Evolutionary conservation across 257 asterid species (phyloP), one percentile per base, ranked within the genome.

Genomic region (Solanum microdontum): DNA sequence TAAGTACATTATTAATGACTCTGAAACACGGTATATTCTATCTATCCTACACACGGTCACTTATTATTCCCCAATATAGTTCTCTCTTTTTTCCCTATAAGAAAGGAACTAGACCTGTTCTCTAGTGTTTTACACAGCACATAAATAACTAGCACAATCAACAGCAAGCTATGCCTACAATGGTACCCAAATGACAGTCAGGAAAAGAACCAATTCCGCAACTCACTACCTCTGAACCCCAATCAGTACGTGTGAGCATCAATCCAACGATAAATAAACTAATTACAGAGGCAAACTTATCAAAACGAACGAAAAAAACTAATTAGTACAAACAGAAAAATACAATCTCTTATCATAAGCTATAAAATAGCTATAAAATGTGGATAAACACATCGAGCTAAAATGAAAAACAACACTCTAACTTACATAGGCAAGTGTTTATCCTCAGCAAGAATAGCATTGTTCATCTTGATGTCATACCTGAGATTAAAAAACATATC

Each of bases 361-460:
- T 39, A 39, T 39, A 6, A 7, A 80, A 15, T 26, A 39, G 43
- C 12, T 39, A 39, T 39, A 6, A 7, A 80, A 15, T 26, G 68
- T 0, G 92, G 68, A 45, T 45, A 80, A 7, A 43, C 68, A 80
- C 26, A 48, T 45, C 36, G 17, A 26, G 33, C 39, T 45, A 80
- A 43, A 23, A 9, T 9, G 39, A 45, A 79, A 43, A 15, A 12
- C 11, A 90, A 26, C 6, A 69, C 32, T n/a, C 1, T n/a, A 28
- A 92, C 99, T 93, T 89, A 97, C 99, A 96, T 89, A 10, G 98
- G 95, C 89, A 94, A 72, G 93, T 97, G 99, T 87, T 97, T 97
- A 9, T 97, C 99, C 93, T 96, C 99, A 0, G 99, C 99, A 23
- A 97, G 97, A 84, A 97, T 97, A 28, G 99, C 99, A 93, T 96